Base-by-base conservation (phyloP, 306 rosid genomes). In the Glycyrrhiza uralensis region DNA sequence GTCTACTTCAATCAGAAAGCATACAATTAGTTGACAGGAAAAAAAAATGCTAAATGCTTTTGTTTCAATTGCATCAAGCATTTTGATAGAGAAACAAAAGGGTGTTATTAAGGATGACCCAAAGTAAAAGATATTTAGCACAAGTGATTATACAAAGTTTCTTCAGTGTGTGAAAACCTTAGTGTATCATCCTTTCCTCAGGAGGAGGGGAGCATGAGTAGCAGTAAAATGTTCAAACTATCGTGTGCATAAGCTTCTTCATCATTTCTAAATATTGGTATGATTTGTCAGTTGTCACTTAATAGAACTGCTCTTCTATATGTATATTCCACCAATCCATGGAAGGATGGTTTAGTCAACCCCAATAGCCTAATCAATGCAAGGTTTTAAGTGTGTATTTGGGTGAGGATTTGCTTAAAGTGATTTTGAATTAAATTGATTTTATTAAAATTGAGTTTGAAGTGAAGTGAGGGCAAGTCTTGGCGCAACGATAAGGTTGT, bases 1-100 rank as follows among this genome's bases (percentile, higher is more conserved):
- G 97, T 91, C 97, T 89, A 75, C 7, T 38, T 45, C 86, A 78
- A 77, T 51, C 66, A 13, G 35, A 88, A 62, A 76, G 20, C 39
- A 17, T 22, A 55, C 50, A 13, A 63, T 66, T 39, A 79, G 66
- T 36, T 29, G 20, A 47, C 75, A 46, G 59, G 7, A 7, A 30
- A 35, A 0, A 13, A 32, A 45, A 70, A 19, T 20, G 39, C 5
- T 41, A 68, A 47, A 51, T 56, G 67, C 29, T 58, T 28, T 74
- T 41, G 47, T 19, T 64, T 52, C 61, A 17, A 44, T 14, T 30
- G 14, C 36, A 58, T 12, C 70, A 74, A 77, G 54, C 51, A 42
- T 42, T n/a, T 28, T 38, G n/a, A 57, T 28, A 64, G 45, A 36
- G 65, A 71, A 71, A 49, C 68, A 42, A 72, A 54, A 66, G 35